phyloP scores from a whole-genome alignment of 495 filamentous ascomycete species.

The Penicillium paradoxum region DNA sequence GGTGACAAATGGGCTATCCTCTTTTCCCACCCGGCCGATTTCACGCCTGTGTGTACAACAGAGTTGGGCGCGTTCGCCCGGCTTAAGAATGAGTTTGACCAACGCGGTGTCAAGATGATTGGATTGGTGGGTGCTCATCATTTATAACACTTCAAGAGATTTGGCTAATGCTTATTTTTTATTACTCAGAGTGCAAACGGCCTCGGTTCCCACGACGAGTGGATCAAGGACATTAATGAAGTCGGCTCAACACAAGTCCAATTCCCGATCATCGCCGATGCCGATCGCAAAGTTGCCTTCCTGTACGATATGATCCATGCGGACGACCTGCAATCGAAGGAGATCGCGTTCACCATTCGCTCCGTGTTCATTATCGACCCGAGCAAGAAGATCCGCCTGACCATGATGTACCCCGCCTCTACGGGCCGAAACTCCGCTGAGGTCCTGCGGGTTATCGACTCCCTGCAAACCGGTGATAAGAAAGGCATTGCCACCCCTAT shows the following conservation, averaged over 20 bases:
- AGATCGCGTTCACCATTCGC: constrained; percentile 96
- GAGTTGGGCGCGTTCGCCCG: constrained; percentile 66
- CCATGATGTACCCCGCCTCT: constrained; percentile 93
- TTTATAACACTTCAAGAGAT: constrained; percentile 42
- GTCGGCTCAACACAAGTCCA: constrained; percentile 71
- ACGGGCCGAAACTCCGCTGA: constrained; percentile 96
- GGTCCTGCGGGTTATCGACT: constrained; percentile 92
- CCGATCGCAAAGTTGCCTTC: constrained; percentile 86
- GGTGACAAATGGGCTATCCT: constrained; percentile 59
- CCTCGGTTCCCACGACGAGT: constrained; percentile 55
- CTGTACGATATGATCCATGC: constrained; percentile 95
- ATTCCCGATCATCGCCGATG: constrained; percentile 98
- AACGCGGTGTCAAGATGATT: constrained; percentile 62
- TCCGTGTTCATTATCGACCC: constrained; percentile 99
- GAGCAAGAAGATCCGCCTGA: constrained; percentile 94
- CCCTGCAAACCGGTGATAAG: constrained; percentile 96
- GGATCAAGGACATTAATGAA: constrained; percentile 97
- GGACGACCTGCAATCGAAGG: constrained; percentile 80
- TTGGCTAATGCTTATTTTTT: constrained; percentile 47
- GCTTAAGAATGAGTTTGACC: constrained; percentile 56
- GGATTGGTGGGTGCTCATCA: constrained; percentile 51
- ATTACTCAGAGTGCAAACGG: constrained; percentile 37
- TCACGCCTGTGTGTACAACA: constrained; percentile 62
- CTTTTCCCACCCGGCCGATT: constrained; percentile 67
- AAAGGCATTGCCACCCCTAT: constrained; percentile 88